These are phyloP conservation scores for Colletotrichum sp. DNA, from an alignment of 2,329 filamentous ascomycete species.

Conservation along the genomic window DNA sequence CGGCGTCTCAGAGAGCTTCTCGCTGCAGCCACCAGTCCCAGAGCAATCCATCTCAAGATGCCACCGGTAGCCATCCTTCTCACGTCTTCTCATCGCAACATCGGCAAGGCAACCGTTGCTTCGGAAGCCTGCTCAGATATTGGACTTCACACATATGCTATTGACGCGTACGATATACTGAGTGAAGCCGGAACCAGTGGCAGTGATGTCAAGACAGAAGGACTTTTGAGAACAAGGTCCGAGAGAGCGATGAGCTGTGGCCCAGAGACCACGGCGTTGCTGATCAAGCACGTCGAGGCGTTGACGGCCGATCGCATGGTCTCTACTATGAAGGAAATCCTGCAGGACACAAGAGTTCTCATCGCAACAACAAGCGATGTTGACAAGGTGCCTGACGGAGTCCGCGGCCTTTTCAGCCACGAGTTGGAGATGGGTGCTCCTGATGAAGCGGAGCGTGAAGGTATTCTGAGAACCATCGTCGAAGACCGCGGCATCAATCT, in stretches of 20 bases:
- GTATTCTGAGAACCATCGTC: conserved; percentile 81
- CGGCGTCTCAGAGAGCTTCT: conserved; percentile 84
- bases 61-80: conserved; percentile 88
- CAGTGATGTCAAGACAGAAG: conserved; percentile 92
- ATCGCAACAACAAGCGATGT: conserved; percentile 95
- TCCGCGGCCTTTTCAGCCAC: conserved; percentile 91
- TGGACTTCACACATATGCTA: conserved; percentile 85
- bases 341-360: conserved; percentile 80
- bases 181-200: conserved; percentile 89
- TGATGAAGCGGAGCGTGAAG: conserved; percentile 90
- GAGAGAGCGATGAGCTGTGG: conserved; percentile 91
- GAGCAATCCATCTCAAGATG: conserved; percentile 85
- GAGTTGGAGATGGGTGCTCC: conserved; percentile 94
- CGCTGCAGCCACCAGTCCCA: conserved; percentile 84
- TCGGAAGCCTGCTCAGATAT: conserved; percentile 83
- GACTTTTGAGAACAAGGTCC: conserved; percentile 83
- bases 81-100: conserved; percentile 89
- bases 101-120: conserved; percentile 87
- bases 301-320: conserved; percentile 91
- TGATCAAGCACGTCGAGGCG: conserved; percentile 91
- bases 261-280: conserved; percentile 77
- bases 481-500: conserved; percentile 78
- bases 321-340: conserved; percentile 80
- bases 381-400: conserved; percentile 89
- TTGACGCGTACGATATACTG: conserved; percentile 92